A percentile compares a stretch with the other conserved stretches of the same genome.
Conservation (phyloP, 2,329 filamentous ascomycete genomes). For the Ceratocystis alfenasii region DNA sequence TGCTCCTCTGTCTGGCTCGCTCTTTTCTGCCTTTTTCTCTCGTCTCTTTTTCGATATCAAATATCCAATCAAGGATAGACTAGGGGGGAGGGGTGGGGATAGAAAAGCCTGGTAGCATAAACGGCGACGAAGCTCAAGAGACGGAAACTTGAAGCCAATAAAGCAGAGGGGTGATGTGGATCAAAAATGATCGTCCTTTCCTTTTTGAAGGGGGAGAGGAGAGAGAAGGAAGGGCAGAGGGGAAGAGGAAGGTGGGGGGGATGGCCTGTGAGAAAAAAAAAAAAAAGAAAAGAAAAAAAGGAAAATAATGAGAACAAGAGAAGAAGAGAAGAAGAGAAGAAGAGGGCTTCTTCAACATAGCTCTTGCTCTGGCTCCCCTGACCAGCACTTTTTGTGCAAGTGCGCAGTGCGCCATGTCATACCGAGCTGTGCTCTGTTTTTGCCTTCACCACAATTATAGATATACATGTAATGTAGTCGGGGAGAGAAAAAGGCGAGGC, state of each 20-base stretch:
- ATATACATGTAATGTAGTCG: background rate
- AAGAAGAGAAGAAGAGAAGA: background rate
- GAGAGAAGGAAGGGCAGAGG: background rate
- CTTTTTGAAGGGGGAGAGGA: conserved; percentile 6
- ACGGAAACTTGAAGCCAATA: conserved; percentile 9
- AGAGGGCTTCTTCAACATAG: background rate
- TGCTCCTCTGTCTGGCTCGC: background rate
- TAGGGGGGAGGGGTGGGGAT: background rate
- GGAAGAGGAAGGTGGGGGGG: background rate
- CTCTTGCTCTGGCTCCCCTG: background rate
- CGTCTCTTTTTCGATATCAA: background rate
- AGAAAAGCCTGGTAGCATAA: conserved; percentile 7
- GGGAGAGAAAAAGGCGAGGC: background rate
- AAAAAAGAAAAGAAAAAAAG: background rate
- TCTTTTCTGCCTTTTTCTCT: conserved; percentile 4
- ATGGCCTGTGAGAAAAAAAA: background rate
- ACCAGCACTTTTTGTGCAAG: background rate
- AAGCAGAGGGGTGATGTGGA: conserved; percentile 12
- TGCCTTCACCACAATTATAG: background rate
- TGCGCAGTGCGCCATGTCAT: too few species aligned
- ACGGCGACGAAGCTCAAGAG: conserved; percentile 3
- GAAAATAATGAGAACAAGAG: background rate
- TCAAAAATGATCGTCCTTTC: conserved; percentile 12
- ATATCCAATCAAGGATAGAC: background rate
- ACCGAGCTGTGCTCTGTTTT: background rate